Base-by-base conservation (phyloP, 176 grass and related monocot genomes). In the sorghum (Sorghum bicolor) region DNA sequence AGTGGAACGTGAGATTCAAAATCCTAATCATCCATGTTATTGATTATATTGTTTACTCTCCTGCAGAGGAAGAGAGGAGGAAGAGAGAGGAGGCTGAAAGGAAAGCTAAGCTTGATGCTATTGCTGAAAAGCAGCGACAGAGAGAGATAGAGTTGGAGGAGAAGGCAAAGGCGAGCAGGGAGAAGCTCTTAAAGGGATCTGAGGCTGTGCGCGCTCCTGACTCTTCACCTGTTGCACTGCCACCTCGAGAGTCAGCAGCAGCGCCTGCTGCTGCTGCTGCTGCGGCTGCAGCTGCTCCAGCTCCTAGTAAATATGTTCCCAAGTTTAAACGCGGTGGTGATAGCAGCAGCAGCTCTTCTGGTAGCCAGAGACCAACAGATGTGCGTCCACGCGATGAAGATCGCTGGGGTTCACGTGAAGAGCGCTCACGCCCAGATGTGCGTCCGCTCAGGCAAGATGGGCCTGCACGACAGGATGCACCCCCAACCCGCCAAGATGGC, bases 61-160 rank as follows among this genome's bases (percentile, higher is more conserved):
- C 33, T 88, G 53, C 89, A 98, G 96, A 94, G 81, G 96, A 98
- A 85, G 96, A 98, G 75, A 95, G 66, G 50, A 89, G 79, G 77
- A 98, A 89, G 71, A 94, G 32, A 79, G 96, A 95, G 50, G 96
- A 95, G 50, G 77, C 85, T 0, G 96, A 98, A 68, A 83, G 64
- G 65, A 98, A 94, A 76, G 89, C 91, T 16, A 98, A 93, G 77
- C 87, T 98, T n/a, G 96, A 95, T 16, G 93, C 96, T 4, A 95
- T 98, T 57, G 93, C 89, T 25, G 89, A 84, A 41, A 96, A 79
- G 78, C 93, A 99, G 88, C 88, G 77, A 17, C 83, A 89, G 69
- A 90, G 96, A 53, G 93, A 99, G 67, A 66, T 26, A 22, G 96
- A 99, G 40, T 26, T 96, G 17, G 96, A 99, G 78, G 96, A 96